Conservation (phyloP, 2,329 filamentous ascomycete species). For the Fusarium luffae region DNA sequence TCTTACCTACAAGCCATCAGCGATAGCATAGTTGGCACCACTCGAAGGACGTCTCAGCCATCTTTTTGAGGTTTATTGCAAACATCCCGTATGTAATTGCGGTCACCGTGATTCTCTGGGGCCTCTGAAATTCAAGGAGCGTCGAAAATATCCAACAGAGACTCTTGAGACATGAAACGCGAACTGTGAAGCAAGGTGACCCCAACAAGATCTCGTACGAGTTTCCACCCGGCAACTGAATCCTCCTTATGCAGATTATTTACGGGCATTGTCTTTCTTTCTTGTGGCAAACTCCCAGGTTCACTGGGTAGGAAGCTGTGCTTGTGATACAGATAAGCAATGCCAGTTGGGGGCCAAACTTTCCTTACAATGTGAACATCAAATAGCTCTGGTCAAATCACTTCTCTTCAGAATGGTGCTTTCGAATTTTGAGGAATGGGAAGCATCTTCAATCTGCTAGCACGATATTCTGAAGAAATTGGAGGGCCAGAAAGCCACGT, state of each 20-base stretch:
- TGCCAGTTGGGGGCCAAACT: not conserved
- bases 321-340: not conserved
- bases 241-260: not conserved
- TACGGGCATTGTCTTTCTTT: not conserved
- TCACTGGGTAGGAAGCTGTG: slow-evolving; percentile 1
- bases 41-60: not conserved
- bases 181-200: not conserved
- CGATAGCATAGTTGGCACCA: not conserved
- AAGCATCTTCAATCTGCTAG: not conserved
- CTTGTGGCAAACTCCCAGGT: slow-evolving; percentile 15
- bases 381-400: not conserved
- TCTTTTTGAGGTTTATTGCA: not conserved
- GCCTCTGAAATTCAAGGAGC: slow-evolving; percentile 15
- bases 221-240: not conserved
- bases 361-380: not conserved
- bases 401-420: not conserved
- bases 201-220: not conserved
- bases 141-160: not conserved
- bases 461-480: slow-evolving; percentile 25
- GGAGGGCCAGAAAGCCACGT: slow-evolving; percentile 10
- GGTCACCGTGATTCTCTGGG: slow-evolving; percentile 14
- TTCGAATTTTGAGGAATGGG: not conserved
- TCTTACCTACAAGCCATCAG: not conserved
- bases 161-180: not conserved
- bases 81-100: slow-evolving; percentile 11